Conservation (phyloP, 495 filamentous ascomycete species). For the Aspergillus sclerotiicarbonarius region DNA sequence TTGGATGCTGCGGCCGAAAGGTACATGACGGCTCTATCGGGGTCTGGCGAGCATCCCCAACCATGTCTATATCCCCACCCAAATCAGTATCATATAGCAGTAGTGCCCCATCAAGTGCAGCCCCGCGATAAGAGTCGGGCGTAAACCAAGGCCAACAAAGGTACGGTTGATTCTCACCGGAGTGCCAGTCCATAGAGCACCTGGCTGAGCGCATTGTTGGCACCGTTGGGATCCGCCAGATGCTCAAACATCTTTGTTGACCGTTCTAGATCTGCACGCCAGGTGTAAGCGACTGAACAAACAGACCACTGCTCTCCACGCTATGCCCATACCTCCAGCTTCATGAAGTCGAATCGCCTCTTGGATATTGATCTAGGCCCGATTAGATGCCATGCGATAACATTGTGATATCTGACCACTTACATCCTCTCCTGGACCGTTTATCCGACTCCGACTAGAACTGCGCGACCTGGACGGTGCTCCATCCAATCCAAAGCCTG, state of each 20-base stretch:
- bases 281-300: constrained; percentile 8
- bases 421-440: constrained; percentile 45
- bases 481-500: constrained; percentile 14
- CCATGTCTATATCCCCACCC: constrained; percentile 64
- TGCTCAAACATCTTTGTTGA: constrained; percentile 85
- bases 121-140: background rate
- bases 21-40: constrained; percentile 73
- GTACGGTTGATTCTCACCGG: constrained; percentile 55
- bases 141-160: constrained; percentile 2
- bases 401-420: constrained; percentile 10
- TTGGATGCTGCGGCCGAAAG: constrained; percentile 89
- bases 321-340: constrained; percentile 54
- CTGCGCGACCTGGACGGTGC: constrained; percentile 28
- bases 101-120: constrained; percentile 1
- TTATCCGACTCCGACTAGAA: constrained; percentile 33
- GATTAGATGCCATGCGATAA: background rate
- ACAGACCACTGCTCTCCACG: background rate
- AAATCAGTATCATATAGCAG: constrained; percentile 2
- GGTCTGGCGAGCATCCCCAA: constrained; percentile 79
- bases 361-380: constrained; percentile 75
- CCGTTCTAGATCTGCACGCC: constrained; percentile 51
- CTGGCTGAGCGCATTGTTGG: constrained; percentile 91
- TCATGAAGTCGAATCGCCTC: constrained; percentile 96
- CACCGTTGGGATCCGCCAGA: constrained; percentile 79
- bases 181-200: constrained; percentile 94